Base-by-base conservation (phyloP, 139 green algal genomes). In the Chlorella sp. region DNA sequence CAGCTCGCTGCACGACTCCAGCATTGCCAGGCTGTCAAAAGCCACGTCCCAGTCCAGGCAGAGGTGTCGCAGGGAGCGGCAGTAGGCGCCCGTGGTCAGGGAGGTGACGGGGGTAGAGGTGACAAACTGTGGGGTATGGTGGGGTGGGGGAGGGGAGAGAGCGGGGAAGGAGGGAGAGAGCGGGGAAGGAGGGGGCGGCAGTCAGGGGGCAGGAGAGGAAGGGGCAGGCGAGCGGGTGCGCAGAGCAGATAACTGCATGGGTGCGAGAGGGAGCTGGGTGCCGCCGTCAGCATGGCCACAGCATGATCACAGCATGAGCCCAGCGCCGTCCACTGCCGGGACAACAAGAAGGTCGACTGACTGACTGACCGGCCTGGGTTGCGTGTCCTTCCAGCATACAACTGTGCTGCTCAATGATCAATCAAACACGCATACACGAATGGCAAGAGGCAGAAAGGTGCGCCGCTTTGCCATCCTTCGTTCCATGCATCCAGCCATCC, bases 31-130 rank as follows among this genome's bases (percentile, higher is more conserved):
- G 83, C 64, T 66, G 9, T 88, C 83, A 77, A 87, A 87, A 24
- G 61, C 83, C 0, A 87, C 83, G 24, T 87, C 83, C 83, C 83
- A 87, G 61, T 87, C 83, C 1, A 87, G 36, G 83, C 83, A 88
- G 64, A 88, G 64, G 61, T 88, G 83, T 37, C 83, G 83, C 83
- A 88, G 69, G 16, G 37, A 80, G n/a, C 48, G 42, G 83, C 83
- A 88, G 66, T 88, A 88, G 66, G 83, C 5, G 18, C 83, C 83
- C 61, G 64, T 7, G 34, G 69, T 3, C 64, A 88, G 64, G 2
- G 39, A 42, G 3, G 83, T 80, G 4, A 80, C 64, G 3, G 83
- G 83, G 1, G 64, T 88, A 64, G 57, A 78, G 26, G 83, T 88
- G 24, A 88, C 83, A 88, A 88, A 88, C 83, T 88, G 83, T 32